phyloP scores from a whole-genome alignment of 495 filamentous ascomycete genomes.

The Talaromyces nanjingensis region DNA sequence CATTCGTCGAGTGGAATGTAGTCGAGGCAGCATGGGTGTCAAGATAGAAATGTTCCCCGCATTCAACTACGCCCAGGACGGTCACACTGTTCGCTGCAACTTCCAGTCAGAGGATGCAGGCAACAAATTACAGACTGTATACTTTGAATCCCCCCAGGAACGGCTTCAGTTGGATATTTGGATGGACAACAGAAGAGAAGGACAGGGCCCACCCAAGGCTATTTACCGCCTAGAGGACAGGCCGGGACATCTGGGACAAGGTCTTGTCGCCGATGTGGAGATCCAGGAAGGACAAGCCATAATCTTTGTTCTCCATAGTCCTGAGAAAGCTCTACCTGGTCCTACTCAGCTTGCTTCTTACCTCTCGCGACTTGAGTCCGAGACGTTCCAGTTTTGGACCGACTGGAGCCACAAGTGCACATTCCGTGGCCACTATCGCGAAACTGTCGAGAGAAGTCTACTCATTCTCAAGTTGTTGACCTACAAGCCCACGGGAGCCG shows the following conservation, averaged over 20 bases:
- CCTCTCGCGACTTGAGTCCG: slow-evolving; percentile 53
- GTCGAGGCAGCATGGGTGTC: slow-evolving; percentile 53
- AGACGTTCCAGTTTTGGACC: slow-evolving; percentile 60
- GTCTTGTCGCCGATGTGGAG: slow-evolving; percentile 49
- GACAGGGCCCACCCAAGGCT: slow-evolving; percentile 41
- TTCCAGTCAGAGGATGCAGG: slow-evolving; percentile 23
- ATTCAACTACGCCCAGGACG: slow-evolving; percentile 58
- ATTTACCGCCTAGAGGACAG: slow-evolving; percentile 44
- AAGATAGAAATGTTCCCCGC: slow-evolving; percentile 63
- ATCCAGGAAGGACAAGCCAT: slow-evolving; percentile 58
- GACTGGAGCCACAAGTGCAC: slow-evolving; percentile 62
- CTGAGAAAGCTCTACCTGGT: slow-evolving; percentile 33
- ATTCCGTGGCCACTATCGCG: slow-evolving; percentile 64
- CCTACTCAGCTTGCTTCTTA: slow-evolving; percentile 43
- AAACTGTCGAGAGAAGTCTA: slow-evolving; percentile 59
- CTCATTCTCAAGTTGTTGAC: slow-evolving; percentile 68
- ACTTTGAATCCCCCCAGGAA: slow-evolving; percentile 49
- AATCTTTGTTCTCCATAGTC: slow-evolving; percentile 55
- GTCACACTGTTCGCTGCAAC: slow-evolving; percentile 36
- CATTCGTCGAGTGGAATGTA: slow-evolving; percentile 63
- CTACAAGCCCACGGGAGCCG: slow-evolving; percentile 54
- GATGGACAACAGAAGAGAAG: slow-evolving; percentile 47
- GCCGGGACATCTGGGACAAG: slow-evolving; percentile 47
- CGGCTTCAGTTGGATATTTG: slow-evolving; percentile 59
- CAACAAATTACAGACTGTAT: slow-evolving; percentile 49